Base-by-base conservation (phyloP, 2,329 filamentous ascomycete genomes). In the Ophiostoma angusticollis region DNA sequence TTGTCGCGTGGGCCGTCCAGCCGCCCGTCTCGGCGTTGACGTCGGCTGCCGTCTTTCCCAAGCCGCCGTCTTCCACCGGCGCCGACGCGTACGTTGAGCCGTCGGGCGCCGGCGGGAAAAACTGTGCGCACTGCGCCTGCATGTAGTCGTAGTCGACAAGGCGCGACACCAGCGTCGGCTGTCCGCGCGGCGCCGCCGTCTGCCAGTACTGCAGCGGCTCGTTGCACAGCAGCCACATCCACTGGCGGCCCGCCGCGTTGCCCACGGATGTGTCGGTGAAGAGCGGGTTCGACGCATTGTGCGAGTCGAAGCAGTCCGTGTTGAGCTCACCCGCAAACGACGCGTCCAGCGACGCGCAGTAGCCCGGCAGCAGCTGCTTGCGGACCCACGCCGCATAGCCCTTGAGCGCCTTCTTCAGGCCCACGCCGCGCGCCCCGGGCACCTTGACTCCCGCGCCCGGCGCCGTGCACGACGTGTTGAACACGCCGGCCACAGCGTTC, bases 171-270 rank as follows among this genome's bases (percentile, higher is more conserved):
- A 64, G 57, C 3, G 62, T 64, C 0, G 65, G 57, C 0, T 50
- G 50, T 40, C 50, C 55, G 3, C 47, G 35, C 0, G 70, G 70
- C 0, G 68, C 66, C 13, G 64, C 67, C 46, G 62, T 59, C 43
- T 60, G 56, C 55, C 58, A 61, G 47, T 51, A 61, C 44, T 56
- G 58, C 32, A 64, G 57, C 34, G 61, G 59, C 45, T 62, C 58
- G 53, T 74, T 73, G 58, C 70, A 74, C 6, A 67, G 59, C 51
- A 74, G 60, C 68, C 68, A 74, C 7, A 58, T 55, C 70, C 69
- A 74, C 46, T 73, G 69, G 3, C 68, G 57, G 53, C 71, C 62
- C 18, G 58, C 45, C 1, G 45, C 45, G 50, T 72, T 74, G 48
- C 45, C 45, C 1, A 56, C 51, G 2, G 49, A 45, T 11, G 55